Evolutionary conservation across 306 rosid species (phyloP).

Genomic region (Rosa persica): DNA sequence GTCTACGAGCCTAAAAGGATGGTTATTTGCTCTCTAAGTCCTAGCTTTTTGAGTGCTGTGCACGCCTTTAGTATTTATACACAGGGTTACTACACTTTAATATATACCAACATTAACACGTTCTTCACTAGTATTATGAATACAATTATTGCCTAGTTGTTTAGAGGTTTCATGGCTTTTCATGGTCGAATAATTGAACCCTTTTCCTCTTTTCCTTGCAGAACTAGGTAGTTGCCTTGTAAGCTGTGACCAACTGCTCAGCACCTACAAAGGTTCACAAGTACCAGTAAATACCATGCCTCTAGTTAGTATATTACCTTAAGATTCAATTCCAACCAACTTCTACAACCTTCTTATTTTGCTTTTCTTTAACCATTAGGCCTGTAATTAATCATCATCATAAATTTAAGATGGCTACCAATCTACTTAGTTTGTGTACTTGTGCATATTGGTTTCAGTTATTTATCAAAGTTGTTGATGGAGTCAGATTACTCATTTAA

Average conservation of each 20-base stretch:
- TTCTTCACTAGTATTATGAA: background rate
- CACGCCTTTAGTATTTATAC: background rate
- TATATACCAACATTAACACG: background rate
- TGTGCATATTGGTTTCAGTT: background rate
- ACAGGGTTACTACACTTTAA: background rate
- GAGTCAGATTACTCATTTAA: slow-evolving; percentile 3
- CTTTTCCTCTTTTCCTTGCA: slow-evolving; percentile 6
- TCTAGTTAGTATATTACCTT: background rate
- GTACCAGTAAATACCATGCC: background rate
- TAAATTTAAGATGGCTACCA: background rate
- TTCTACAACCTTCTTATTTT: background rate
- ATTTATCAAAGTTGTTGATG: background rate
- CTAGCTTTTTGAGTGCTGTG: background rate
- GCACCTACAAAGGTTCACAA: background rate
- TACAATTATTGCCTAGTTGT: background rate
- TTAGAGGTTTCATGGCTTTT: background rate
- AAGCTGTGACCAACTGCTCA: background rate
- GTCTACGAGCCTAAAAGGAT: background rate
- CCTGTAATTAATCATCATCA: background rate
- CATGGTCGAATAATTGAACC: slow-evolving; percentile 15
- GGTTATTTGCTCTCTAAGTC: background rate
- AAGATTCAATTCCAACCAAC: background rate
- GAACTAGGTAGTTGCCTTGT: slow-evolving; percentile 3
- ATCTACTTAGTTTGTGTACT: background rate
- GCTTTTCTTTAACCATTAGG: background rate